Evolutionary conservation across 2,329 filamentous ascomycete species (phyloP).

Genomic region (Aspergillus sp.): DNA sequence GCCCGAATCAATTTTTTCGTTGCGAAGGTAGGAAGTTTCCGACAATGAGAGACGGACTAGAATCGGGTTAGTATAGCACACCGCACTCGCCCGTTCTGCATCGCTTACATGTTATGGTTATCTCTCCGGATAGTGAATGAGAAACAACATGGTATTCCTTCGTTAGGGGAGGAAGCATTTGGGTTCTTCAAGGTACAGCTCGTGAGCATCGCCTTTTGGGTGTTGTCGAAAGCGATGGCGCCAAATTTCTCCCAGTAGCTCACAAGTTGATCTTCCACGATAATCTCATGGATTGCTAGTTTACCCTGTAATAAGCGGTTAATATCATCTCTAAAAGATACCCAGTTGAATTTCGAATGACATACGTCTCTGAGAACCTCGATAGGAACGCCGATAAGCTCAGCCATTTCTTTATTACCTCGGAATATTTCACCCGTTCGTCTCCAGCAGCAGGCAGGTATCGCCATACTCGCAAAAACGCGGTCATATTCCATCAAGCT

Average conservation of each 20-base stretch:
- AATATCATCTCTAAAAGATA: neutral
- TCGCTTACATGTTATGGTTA: conserved; percentile 87
- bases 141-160: conserved; percentile 89
- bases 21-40: conserved; percentile 95
- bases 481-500: conserved; percentile 97
- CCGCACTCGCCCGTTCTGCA: neutral
- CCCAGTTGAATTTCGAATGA: conserved; percentile 18
- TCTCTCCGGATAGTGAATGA: conserved; percentile 95
- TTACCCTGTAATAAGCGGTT: conserved; percentile 65
- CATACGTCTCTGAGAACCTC: conserved; percentile 86
- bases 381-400: conserved; percentile 89
- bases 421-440: conserved; percentile 95
- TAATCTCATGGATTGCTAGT: conserved; percentile 90
- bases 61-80: conserved; percentile 4
- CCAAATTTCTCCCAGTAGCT: conserved; percentile 99
- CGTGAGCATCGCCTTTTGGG: conserved; percentile 91
- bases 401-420: conserved; percentile 98
- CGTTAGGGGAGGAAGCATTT: conserved; percentile 63
- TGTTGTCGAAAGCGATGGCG: conserved; percentile 91
- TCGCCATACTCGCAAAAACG: conserved; percentile 98
- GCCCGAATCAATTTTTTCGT: conserved; percentile 45
- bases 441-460: conserved; percentile 96
- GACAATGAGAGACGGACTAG: conserved; percentile 86
- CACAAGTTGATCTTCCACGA: conserved; percentile 91
- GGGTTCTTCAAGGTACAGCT: conserved; percentile 89